These are phyloP conservation scores for Beauveria australis DNA, from an alignment of 2,329 filamentous ascomycete genomes.

Conservation along the genomic window DNA sequence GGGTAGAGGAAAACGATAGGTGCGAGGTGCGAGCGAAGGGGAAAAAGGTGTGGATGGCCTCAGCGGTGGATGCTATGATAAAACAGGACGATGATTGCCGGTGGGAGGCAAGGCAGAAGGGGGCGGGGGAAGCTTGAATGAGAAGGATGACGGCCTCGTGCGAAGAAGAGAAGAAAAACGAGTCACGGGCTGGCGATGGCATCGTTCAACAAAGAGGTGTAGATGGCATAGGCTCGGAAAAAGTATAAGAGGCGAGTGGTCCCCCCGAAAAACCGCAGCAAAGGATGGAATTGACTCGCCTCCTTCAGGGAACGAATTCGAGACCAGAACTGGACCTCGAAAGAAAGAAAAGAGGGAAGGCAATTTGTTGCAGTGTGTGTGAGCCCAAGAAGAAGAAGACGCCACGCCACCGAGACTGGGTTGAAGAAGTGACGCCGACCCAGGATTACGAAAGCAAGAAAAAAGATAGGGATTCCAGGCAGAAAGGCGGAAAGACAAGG, in stretches of 20 bases:
- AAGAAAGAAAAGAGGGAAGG: background rate
- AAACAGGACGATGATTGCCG: background rate
- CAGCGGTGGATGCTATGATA: background rate
- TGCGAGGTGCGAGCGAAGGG: background rate
- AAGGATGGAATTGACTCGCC: constrained; percentile 10
- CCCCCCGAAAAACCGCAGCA: constrained; percentile 10
- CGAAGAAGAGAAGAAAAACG: background rate
- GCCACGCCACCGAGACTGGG: background rate
- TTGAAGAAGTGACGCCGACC: background rate
- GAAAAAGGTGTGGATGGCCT: background rate
- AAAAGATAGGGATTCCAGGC: background rate
- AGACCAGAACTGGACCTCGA: background rate
- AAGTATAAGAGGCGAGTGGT: constrained; percentile 28
- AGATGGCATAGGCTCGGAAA: background rate
- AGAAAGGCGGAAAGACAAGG: constrained; percentile 4
- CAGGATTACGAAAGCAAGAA: constrained; percentile 5
- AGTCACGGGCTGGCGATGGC: constrained; percentile 9
- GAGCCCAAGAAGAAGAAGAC: background rate
- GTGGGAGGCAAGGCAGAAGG: background rate
- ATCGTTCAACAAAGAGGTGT: background rate
- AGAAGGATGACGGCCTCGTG: background rate
- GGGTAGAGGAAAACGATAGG: background rate
- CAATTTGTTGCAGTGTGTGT: background rate
- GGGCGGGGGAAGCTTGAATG: background rate
- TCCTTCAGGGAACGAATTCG: constrained; percentile 8